Evolutionary conservation across 805 yeast genomes (phyloP).

Genomic region (Blastobotrys muscicola): DNA sequence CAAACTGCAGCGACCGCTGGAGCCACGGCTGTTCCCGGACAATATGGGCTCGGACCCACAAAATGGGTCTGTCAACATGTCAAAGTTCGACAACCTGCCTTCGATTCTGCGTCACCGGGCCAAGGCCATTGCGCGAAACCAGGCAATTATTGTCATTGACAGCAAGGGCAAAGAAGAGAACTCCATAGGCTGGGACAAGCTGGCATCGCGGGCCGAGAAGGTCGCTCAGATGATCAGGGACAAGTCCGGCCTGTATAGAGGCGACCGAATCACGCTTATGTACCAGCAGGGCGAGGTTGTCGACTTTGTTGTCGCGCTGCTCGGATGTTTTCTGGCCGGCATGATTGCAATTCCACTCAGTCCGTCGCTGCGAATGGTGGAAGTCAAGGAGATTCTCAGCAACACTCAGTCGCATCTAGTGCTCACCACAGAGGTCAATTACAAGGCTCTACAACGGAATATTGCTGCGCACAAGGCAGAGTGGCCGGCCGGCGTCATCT

Average conservation of each 20-base stretch:
- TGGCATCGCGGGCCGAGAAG: slow-evolving; percentile 73
- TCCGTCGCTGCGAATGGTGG: slow-evolving; percentile 57
- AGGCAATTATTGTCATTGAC: slow-evolving; percentile 67
- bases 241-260: slow-evolving; percentile 61
- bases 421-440: slow-evolving; percentile 70
- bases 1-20: slow-evolving; percentile 48
- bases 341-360: slow-evolving; percentile 91
- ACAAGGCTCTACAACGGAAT: slow-evolving; percentile 62
- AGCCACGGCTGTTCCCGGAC: slow-evolving; percentile 43
- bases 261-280: slow-evolving; percentile 75
- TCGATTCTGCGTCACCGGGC: slow-evolving; percentile 68
- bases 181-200: slow-evolving; percentile 81
- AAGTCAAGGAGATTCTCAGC: slow-evolving; percentile 61
- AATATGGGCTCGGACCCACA: slow-evolving; percentile 30
- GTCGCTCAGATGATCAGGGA: slow-evolving; percentile 77
- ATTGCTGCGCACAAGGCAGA: slow-evolving; percentile 35
- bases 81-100: slow-evolving; percentile 51
- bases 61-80: slow-evolving; percentile 23
- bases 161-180: slow-evolving; percentile 69
- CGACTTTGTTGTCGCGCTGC: slow-evolving; percentile 76
- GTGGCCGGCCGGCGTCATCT: slow-evolving; percentile 67
- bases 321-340: slow-evolving; percentile 90
- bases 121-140: slow-evolving; percentile 49
- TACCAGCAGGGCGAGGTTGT: slow-evolving; percentile 77
- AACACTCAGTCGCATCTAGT: slow-evolving; percentile 70